Evolutionary conservation across 257 asterid genomes (phyloP).

Genomic region (Solanum corneliomulleri): DNA sequence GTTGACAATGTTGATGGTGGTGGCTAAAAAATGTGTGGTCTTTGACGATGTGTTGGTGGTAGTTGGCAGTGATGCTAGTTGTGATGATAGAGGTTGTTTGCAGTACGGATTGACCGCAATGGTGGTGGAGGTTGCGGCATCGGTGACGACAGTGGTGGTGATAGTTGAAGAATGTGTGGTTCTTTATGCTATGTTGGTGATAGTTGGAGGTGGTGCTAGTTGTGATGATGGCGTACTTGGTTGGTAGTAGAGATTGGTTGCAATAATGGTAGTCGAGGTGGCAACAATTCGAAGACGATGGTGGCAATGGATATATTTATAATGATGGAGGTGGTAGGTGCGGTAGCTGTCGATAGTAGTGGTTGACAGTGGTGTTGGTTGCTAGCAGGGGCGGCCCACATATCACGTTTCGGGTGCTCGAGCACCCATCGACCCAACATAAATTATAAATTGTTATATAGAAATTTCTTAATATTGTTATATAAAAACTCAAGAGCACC

Average conservation of each 20-base stretch:
- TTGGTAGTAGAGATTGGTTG: background rate
- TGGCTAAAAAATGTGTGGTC: background rate
- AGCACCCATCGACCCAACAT: too few species aligned
- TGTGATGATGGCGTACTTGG: background rate
- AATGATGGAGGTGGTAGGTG: background rate
- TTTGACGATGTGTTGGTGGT: background rate
- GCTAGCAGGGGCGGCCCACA: background rate
- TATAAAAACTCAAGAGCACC: too few species aligned
- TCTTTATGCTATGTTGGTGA: background rate
- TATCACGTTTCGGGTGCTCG: too few species aligned
- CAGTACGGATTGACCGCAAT: background rate
- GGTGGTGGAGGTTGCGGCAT: background rate
- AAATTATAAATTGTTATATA: too few species aligned
- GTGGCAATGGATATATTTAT: background rate
- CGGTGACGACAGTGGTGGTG: background rate
- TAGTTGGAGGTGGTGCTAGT: background rate
- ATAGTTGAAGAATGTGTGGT: background rate
- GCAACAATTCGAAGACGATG: background rate
- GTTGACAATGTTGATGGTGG: background rate
- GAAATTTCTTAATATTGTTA: too few species aligned
- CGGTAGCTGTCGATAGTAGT: background rate
- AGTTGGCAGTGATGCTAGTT: background rate
- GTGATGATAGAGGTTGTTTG: background rate
- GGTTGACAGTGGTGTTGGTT: background rate
- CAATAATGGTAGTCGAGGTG: background rate